phyloP scores from a whole-genome alignment of 1,284 basidiomycete species.

The Ceratobasidium sp. region DNA sequence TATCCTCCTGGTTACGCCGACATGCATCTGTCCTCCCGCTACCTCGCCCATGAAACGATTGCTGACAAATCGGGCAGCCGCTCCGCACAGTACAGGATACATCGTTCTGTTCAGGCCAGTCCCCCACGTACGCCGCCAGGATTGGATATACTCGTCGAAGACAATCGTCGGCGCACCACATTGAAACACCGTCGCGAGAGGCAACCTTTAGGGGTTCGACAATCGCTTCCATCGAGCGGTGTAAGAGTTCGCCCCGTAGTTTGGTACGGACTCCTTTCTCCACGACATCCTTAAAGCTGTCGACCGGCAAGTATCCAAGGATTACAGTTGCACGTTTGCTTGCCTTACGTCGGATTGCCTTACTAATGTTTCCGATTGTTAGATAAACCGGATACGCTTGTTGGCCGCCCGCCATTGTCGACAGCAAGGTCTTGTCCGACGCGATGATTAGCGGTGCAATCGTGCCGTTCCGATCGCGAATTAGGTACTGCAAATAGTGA shows the following conservation, averaged over 20 bases:
- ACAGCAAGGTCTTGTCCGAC: background rate
- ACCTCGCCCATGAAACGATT: background rate
- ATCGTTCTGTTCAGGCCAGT: constrained; percentile 51
- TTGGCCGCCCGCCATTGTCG: background rate
- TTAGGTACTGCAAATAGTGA: background rate
- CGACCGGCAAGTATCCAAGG: constrained; percentile 47
- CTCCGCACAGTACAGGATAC: constrained; percentile 44
- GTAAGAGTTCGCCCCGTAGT: constrained; percentile 48
- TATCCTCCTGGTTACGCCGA: background rate
- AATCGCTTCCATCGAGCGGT: constrained; percentile 49
- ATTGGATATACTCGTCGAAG: constrained; percentile 47
- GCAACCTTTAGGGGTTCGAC: constrained; percentile 47
- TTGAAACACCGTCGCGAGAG: constrained; percentile 41
- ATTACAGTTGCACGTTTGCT: constrained; percentile 35
- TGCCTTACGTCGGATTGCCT: constrained; percentile 33
- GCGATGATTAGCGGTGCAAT: constrained; percentile 17
- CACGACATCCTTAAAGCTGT: constrained; percentile 17
- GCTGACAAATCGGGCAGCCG: constrained; percentile 37
- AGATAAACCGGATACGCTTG: constrained; percentile 31
- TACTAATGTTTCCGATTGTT: constrained; percentile 42
- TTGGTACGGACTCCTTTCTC: background rate
- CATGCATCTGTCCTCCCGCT: constrained; percentile 6
- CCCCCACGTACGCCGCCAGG: constrained; percentile 50
- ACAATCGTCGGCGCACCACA: constrained; percentile 47
- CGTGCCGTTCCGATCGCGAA: constrained; percentile 10